Conservation (phyloP, 805 yeast genomes). For the Zygosaccharomyces pseudorouxii region DNA sequence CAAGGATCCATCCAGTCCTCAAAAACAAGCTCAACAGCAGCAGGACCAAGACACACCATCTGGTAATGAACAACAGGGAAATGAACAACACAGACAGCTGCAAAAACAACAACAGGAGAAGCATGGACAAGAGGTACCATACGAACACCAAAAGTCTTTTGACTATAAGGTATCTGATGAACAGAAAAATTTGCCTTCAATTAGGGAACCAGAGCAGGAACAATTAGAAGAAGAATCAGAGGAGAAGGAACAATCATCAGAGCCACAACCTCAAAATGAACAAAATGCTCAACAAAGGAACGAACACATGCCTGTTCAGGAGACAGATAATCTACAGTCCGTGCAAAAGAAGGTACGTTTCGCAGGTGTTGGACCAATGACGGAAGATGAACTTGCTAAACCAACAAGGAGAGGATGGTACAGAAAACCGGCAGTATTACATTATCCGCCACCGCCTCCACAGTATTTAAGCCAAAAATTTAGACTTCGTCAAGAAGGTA, state of each 20-base stretch:
- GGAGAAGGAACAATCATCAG: background rate
- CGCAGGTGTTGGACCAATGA: constrained; percentile 36
- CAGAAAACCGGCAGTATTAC: constrained; percentile 34
- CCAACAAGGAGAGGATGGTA: constrained; percentile 37
- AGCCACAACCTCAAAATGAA: background rate
- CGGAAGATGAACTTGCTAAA: constrained; percentile 26
- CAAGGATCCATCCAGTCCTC: background rate
- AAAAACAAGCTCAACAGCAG: background rate
- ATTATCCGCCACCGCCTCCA: constrained; percentile 33
- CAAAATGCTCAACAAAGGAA: background rate
- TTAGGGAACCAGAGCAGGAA: background rate
- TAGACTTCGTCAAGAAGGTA: constrained; percentile 32
- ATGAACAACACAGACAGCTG: no score
- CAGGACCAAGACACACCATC: background rate
- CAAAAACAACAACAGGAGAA: background rate
- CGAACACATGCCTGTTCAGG: background rate
- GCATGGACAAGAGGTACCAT: background rate
- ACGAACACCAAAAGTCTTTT: background rate
- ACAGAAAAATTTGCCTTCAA: background rate
- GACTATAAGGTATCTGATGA: background rate
- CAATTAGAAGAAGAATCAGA: background rate
- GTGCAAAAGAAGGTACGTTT: constrained; percentile 32
- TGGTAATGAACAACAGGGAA: background rate
- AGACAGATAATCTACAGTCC: background rate
- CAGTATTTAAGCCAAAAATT: constrained; percentile 16